Evolutionary conservation across 1,284 basidiomycete species (phyloP), one percentile per base, ranked within the genome.

Genomic region (Mycosarcoma mackinlayi): DNA sequence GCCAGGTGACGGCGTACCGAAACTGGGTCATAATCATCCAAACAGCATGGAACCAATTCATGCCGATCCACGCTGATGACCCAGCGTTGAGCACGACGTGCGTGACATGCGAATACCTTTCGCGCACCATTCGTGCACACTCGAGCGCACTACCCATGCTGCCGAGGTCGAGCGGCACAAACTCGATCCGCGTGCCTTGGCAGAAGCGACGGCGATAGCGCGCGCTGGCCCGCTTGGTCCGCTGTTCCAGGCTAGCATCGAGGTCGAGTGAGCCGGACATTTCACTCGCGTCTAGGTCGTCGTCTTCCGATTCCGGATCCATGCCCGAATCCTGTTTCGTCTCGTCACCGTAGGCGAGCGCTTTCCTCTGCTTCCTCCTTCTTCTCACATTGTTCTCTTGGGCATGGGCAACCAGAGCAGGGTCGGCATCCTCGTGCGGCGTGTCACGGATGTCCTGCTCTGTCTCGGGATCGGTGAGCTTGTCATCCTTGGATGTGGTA

Each of bases 31-130:
- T 19, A 19, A 81, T 71, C 68, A 76, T 70, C 69, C 76, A 81
- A 7, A 67, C 54, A 10, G 77, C 77, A 16, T 61, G 50, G 24
- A 72, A 49, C 77, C 77, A 83, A 52, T 83, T 67, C 38, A 83
- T 54, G 16, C 82, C 81, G 21, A 55, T 67, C 73, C 76, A 83
- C 1, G 80, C 73, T 7, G 76, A 78, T 9, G 77, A 72, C 3
- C 82, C 82, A 10, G 82, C 82, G 41, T 83, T 83, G 46, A 83
- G 72, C 39, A 83, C 68, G 16, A 83, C 44, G 44, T 83, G 82
- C 6, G 82, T 83, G 8, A 83, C 59, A 58, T 83, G 80, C 2
- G 69, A 45, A 45, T 80, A 77, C 46, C 77, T 51, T 25, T 65
- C 64, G 21, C 65, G 60, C 25, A 82, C 59, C 39, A 64, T 74